phyloP scores from a whole-genome alignment of 1,284 basidiomycete species.

The Mycosarcoma maydis region DNA sequence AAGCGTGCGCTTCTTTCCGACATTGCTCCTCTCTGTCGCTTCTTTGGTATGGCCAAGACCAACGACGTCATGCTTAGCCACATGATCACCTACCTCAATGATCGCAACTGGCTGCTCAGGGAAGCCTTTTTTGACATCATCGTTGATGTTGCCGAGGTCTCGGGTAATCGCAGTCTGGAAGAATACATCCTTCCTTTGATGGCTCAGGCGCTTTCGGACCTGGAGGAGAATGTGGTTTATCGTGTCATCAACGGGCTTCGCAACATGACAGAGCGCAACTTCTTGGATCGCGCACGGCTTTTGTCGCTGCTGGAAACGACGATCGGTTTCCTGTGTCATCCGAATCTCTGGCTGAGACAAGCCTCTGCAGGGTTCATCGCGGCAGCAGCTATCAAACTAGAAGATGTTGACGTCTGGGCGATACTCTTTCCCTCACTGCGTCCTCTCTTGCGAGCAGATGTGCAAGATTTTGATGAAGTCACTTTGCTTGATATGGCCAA shows the following conservation, averaged over 20 bases:
- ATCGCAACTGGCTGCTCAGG: slow-evolving; percentile 87
- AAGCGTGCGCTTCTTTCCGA: slow-evolving; percentile 74
- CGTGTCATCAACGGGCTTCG: slow-evolving; percentile 85
- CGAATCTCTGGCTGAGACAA: slow-evolving; percentile 97
- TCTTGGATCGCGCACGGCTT: slow-evolving; percentile 89
- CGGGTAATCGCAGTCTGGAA: slow-evolving; percentile 68
- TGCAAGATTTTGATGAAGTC: slow-evolving; percentile 79
- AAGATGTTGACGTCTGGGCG: slow-evolving; percentile 83
- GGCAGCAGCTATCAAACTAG: slow-evolving; percentile 78
- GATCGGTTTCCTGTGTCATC: slow-evolving; percentile 90
- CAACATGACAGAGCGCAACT: slow-evolving; percentile 82
- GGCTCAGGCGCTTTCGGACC: slow-evolving; percentile 84
- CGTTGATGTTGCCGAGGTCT: slow-evolving; percentile 79
- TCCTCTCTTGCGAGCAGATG: slow-evolving; percentile 84
- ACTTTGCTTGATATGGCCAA: slow-evolving; percentile 80
- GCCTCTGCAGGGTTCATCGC: slow-evolving; percentile 86
- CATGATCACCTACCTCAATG: slow-evolving; percentile 98
- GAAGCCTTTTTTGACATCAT: slow-evolving; percentile 95
- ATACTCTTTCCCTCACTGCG: slow-evolving; percentile 90
- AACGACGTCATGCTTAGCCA: slow-evolving; percentile 95
- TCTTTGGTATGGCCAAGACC: slow-evolving; percentile 89
- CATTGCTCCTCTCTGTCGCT: slow-evolving; percentile 87
- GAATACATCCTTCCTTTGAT: slow-evolving; percentile 89
- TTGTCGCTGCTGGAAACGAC: slow-evolving; percentile 91
- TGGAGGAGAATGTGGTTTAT: slow-evolving; percentile 91